Conservation (phyloP, 306 rosid species). For the Prunus kanzakura region DNA sequence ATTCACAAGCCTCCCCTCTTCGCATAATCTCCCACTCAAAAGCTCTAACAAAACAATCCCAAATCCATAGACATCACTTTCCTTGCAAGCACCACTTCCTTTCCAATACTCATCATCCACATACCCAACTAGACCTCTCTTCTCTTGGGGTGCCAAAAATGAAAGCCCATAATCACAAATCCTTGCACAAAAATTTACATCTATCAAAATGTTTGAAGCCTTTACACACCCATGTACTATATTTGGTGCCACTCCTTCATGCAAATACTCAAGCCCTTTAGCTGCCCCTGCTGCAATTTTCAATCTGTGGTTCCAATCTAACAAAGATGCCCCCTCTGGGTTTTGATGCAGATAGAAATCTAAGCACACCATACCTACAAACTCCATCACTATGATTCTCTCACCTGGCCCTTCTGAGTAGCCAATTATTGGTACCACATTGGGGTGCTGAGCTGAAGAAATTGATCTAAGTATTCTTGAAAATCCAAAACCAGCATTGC, state of each 20-base stretch:
- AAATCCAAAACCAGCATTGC: slow-evolving; percentile 74
- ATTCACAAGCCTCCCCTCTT: slow-evolving; percentile 55
- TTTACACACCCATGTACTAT: slow-evolving; percentile 80
- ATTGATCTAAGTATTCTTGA: slow-evolving; percentile 54
- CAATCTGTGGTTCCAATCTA: slow-evolving; percentile 55
- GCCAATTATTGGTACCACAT: slow-evolving; percentile 69
- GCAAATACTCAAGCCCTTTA: slow-evolving; percentile 73
- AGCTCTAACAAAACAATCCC: slow-evolving; percentile 80
- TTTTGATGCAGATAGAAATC: slow-evolving; percentile 66
- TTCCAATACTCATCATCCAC: slow-evolving; percentile 78
- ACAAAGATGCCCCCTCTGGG: slow-evolving; percentile 49
- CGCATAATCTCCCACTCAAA: slow-evolving; percentile 73
- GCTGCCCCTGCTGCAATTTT: slow-evolving; percentile 77
- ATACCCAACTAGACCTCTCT: slow-evolving; percentile 47
- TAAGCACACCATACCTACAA: slow-evolving; percentile 50
- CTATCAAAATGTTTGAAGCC: slow-evolving; percentile 67
- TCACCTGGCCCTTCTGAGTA: slow-evolving; percentile 90
- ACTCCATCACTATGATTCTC: slow-evolving; percentile 67
- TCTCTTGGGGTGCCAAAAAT: slow-evolving; percentile 54
- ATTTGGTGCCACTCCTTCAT: slow-evolving; percentile 66
- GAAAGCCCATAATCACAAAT: slow-evolving; percentile 68
- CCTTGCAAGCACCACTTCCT: slow-evolving; percentile 47
- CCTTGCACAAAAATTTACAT: slow-evolving; percentile 48
- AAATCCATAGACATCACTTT: slow-evolving; percentile 79
- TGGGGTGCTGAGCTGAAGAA: slow-evolving; percentile 72